Conservation (phyloP, 179 eudicot genomes). For the Monotropa hypopitys region DNA sequence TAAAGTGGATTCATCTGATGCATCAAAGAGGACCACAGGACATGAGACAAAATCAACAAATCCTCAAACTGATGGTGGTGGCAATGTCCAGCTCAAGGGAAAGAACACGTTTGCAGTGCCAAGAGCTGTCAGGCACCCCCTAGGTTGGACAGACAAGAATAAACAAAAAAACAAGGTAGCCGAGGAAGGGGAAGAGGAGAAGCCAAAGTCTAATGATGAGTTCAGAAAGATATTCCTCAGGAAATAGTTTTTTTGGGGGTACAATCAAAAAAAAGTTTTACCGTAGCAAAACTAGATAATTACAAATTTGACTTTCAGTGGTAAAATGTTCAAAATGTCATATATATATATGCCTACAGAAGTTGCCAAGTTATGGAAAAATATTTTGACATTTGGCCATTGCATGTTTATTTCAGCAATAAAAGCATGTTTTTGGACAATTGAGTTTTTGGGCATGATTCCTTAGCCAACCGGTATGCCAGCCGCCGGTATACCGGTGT, state of each 20-base stretch:
- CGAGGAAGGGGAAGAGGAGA: slow-evolving; percentile 37
- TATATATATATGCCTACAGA: background rate
- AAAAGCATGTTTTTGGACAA: background rate
- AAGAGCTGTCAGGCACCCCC: slow-evolving; percentile 46
- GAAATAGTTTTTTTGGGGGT: slow-evolving; percentile 20
- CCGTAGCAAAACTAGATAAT: background rate
- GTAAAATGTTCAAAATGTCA: background rate
- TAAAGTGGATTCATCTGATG: slow-evolving; percentile 6
- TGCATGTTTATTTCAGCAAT: background rate
- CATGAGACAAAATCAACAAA: slow-evolving; percentile 16
- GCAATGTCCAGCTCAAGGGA: slow-evolving; percentile 44
- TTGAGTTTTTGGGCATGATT: background rate
- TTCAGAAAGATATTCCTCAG: slow-evolving; percentile 67
- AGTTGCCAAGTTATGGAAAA: background rate
- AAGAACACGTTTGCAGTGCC: slow-evolving; percentile 84
- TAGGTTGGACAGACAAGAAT: slow-evolving; percentile 32
- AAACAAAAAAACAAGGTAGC: slow-evolving; percentile 24
- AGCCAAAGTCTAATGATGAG: slow-evolving; percentile 80
- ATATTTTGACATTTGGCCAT: background rate
- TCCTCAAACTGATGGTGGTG: slow-evolving; percentile 12
- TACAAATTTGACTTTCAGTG: background rate
- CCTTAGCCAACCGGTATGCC: no score
- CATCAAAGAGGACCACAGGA: background rate
- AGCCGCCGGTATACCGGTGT: no score
- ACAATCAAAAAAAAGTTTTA: slow-evolving; percentile 25